Percentiles rank a stretch among this genome's conserved stretches.
These are phyloP conservation scores for Gossypium raimondii DNA, from an alignment of 345 rosid species.

Conservation along the genomic window DNA sequence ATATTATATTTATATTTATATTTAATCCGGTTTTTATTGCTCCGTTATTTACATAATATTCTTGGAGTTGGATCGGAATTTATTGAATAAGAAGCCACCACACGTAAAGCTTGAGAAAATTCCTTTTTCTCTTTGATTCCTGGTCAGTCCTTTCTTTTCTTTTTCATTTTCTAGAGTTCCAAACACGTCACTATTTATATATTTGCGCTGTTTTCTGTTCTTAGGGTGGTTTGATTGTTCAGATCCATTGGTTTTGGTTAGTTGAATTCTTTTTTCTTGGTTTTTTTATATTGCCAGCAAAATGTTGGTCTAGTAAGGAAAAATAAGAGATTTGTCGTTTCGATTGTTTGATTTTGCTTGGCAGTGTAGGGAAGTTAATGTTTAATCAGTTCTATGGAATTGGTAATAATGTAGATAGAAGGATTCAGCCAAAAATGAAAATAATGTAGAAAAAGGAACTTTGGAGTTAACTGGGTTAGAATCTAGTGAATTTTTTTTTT, in stretches of 20 bases:
- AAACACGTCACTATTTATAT: neutral
- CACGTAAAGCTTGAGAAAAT: neutral
- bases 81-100: neutral
- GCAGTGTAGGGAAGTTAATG: neutral
- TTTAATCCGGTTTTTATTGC: neutral
- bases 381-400: conserved; percentile 1
- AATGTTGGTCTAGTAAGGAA: neutral
- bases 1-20: neutral
- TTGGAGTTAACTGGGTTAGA: conserved; percentile 12
- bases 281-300: neutral
- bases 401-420: neutral
- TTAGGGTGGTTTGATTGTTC: conserved; percentile 18
- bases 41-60: neutral
- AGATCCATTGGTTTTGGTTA: conserved; percentile 31
- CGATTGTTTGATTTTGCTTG: neutral
- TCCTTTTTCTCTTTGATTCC: conserved; percentile 4
- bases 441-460: neutral
- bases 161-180: conserved; percentile 3
- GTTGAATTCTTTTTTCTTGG: neutral
- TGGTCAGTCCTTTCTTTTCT: conserved; percentile 22
- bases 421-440: too few relatives aligned
- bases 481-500: neutral
- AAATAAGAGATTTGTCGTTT: neutral
- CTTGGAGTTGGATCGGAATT: conserved; percentile 15
- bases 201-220: neutral